phyloP scores from a whole-genome alignment of 75 land plant genomes.

The Cunninghamia lanceolata region DNA sequence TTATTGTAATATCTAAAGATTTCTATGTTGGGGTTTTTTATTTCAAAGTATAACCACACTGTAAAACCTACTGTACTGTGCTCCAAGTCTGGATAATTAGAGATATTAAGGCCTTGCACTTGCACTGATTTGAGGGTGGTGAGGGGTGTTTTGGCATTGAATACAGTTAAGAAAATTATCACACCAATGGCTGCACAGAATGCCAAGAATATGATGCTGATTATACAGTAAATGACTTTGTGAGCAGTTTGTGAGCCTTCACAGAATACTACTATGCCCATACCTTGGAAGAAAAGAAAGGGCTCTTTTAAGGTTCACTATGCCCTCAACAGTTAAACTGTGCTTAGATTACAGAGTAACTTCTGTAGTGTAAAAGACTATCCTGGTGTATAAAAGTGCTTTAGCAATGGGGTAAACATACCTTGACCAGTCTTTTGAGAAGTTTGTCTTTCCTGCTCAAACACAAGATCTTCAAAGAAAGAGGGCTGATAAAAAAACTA shows the following conservation, averaged over 20 bases:
- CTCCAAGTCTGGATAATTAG: not conserved
- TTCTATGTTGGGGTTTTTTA: not conserved
- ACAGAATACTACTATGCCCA: not conserved
- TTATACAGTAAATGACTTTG: not conserved
- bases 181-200: not conserved
- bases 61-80: not conserved
- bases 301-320: too few relatives aligned
- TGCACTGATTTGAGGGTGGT: not conserved
- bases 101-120: not conserved
- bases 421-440: too few relatives aligned
- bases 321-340: too few relatives aligned
- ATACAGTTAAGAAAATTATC: not conserved
- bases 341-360: too few relatives aligned
- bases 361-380: too few relatives aligned
- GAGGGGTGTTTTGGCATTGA: not conserved
- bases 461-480: too few relatives aligned
- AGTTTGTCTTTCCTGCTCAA: too few relatives aligned
- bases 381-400: too few relatives aligned
- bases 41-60: not conserved
- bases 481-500: too few relatives aligned
- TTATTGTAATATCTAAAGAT: not conserved
- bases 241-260: not conserved
- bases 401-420: too few relatives aligned
- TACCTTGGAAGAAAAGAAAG: too few relatives aligned
- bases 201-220: not conserved